Evolutionary conservation across 345 rosid genomes (phyloP), one percentile per base, ranked within the genome.

Genomic region (Melaleuca quinquenervia): DNA sequence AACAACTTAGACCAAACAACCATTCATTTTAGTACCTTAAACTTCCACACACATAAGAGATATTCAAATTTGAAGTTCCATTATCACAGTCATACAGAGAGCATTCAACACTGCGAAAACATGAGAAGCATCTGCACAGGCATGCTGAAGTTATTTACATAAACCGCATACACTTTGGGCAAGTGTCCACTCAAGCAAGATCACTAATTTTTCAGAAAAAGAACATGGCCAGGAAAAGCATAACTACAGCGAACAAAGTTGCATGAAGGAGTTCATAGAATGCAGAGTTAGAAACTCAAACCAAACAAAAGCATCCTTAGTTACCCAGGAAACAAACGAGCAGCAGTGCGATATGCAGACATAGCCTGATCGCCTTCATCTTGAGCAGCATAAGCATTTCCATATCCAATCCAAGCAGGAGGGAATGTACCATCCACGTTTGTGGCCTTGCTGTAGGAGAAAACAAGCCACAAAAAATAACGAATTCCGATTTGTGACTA

Each of bases 301-400:
- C 10, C 11, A 45, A 29, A 82, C 56, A 60, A 16, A 85, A 64
- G 10, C 84, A 6, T 16, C 52, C n/a, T 41, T 29, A 53, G 70
- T 89, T 94, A 97, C 99, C 99, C 99, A 24, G 99, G 99, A 90
- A 97, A 96, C 87, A 97, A 90, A 74, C 98, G 95, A 86, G 98
- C 98, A 82, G 98, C 99, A 56, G 94, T 94, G 21, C 99, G 97
- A 88, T 97, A 97, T 86, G 96, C 98, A 11, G 98, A 91, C 99
- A 97, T 95, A 86, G 99, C 99, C 90, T 95, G 99, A 88, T 97
- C 99, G 84, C 98, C 98, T 91, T 95, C 99, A 82, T 96, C 98
- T 90, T 92, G 92, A 85, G 95, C 96, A 50, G 98, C 96, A 92
- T 88, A 97, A 84, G 98, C 95, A 94, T 96, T 95, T 82, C 98